Evolutionary conservation across 2,329 filamentous ascomycete genomes (phyloP), one percentile per base, ranked within the genome.

Genomic region (Mycosphaerelloides madeirae): DNA sequence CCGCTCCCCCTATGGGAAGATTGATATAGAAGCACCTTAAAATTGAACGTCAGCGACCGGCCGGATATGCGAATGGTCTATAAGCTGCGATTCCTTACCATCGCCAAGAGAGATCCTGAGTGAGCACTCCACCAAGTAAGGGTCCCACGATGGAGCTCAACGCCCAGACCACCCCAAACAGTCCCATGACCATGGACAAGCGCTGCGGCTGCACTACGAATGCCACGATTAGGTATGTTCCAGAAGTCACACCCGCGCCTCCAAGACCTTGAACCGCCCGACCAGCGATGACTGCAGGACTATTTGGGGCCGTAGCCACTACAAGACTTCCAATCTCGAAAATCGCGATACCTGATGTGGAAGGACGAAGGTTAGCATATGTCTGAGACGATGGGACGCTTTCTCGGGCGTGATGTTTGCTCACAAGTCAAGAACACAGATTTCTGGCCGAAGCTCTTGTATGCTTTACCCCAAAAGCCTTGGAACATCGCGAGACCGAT

Each of bases 221-320:
- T 1, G 38, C 40, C 13, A 57, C 38, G 9, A 57, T 41, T 6
- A 50, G 49, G 11, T 66, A 55, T 4, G 63, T 63, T 8, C 71
- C 70, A 1, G 63, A 63, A 38, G 73, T 59, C 15, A 79, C 61
- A 1, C 75, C 76, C 6, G 73, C 75, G 14, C 70, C 72, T 2
- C 74, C 75, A 12, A 74, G 59, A 7, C 77, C 77, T 47, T 78
- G 73, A 7, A 79, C 52, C 0, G 71, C 68, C 13, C 76, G 65
- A 3, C 75, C 76, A 2, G 66, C 66, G 33, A 80, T 74, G 33
- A 80, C 60, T 66, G 34, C 34, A 9, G 34, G 6, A 22, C 16
- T 22, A 12, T 55, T 60, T 3, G 57, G 57, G 19, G 68, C 63
- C 1, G 65, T 62, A 43, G 56, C 69, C 47, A 65, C 69, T 11